Conservation (phyloP, 441 rosid species). For the Biscutella auriculata region DNA sequence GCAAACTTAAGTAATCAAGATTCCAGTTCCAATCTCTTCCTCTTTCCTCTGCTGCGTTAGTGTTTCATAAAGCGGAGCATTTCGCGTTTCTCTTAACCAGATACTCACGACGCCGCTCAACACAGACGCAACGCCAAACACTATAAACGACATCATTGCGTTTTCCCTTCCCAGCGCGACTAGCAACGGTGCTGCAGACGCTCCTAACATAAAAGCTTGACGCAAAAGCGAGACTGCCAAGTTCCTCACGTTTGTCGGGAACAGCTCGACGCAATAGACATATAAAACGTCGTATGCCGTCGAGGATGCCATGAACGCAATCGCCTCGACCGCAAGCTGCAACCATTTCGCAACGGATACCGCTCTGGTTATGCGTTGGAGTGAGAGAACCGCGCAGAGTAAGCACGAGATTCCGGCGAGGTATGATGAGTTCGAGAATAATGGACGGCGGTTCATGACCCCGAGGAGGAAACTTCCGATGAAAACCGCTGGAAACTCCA, state of each 20-base stretch:
- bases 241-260: conserved; percentile 57
- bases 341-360: conserved; percentile 26
- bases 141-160: conserved; percentile 31
- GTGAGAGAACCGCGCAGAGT: conserved; percentile 41
- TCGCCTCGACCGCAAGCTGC: conserved; percentile 31
- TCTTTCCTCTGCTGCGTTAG: conserved; percentile 43
- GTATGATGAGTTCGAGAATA: conserved; percentile 33
- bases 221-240: conserved; percentile 49
- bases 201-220: conserved; percentile 60
- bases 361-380: background rate
- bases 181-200: conserved; percentile 45
- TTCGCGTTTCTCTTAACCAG: conserved; percentile 49
- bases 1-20: background rate
- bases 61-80: conserved; percentile 57
- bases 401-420: conserved; percentile 34
- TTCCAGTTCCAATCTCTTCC: conserved; percentile 22
- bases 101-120: conserved; percentile 39
- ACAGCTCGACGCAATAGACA: conserved; percentile 52
- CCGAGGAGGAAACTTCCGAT: conserved; percentile 35
- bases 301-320: conserved; percentile 51
- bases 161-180: conserved; percentile 45
- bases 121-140: conserved; percentile 38
- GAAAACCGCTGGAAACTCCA: conserved; percentile 66
- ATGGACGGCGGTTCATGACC: conserved; percentile 34
- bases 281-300: conserved; percentile 42